phyloP scores from a whole-genome alignment of 176 grass and related monocot genomes.

The Elaeis guineensis region DNA sequence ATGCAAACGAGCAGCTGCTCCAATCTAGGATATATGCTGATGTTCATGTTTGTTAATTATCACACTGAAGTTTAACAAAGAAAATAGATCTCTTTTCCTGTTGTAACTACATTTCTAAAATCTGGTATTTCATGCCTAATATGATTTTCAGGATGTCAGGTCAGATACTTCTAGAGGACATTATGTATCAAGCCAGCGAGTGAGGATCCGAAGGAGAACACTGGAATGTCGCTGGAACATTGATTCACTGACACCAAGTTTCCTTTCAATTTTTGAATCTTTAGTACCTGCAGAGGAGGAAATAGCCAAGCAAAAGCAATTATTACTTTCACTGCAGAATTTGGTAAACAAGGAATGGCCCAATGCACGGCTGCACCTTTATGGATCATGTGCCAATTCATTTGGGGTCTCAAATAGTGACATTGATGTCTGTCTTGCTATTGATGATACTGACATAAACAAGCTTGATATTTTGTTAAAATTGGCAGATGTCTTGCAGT shows the following conservation, averaged over 20 bases:
- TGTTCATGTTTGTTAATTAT: too few relatives aligned
- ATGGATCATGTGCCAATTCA: conserved; percentile 94
- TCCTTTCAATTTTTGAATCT: conserved; percentile 72
- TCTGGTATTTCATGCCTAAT: conserved; percentile 12
- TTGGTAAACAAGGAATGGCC: conserved; percentile 83
- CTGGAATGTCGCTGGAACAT: conserved; percentile 66
- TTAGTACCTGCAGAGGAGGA: conserved; percentile 77
- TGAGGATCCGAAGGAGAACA: conserved; percentile 61
- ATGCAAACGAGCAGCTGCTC: too few relatives aligned
- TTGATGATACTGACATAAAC: conserved; percentile 51
- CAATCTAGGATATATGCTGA: too few relatives aligned
- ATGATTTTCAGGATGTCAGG: conserved; percentile 64
- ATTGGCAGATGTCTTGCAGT: conserved; percentile 76
- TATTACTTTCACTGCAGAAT: conserved; percentile 50
- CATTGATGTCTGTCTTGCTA: conserved; percentile 87
- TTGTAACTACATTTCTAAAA: not conserved
- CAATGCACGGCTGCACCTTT: conserved; percentile 62
- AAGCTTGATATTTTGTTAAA: conserved; percentile 89
- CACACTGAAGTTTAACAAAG: not conserved
- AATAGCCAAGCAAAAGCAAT: conserved; percentile 68
- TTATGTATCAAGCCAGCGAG: conserved; percentile 65
- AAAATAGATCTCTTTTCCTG: not conserved
- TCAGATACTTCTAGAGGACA: conserved; percentile 82
- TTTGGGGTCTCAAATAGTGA: conserved; percentile 96
- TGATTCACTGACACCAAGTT: conserved; percentile 51